These are phyloP conservation scores for Verticillium longisporum DNA, from an alignment of 2,329 filamentous ascomycete genomes.

Conservation along the genomic window DNA sequence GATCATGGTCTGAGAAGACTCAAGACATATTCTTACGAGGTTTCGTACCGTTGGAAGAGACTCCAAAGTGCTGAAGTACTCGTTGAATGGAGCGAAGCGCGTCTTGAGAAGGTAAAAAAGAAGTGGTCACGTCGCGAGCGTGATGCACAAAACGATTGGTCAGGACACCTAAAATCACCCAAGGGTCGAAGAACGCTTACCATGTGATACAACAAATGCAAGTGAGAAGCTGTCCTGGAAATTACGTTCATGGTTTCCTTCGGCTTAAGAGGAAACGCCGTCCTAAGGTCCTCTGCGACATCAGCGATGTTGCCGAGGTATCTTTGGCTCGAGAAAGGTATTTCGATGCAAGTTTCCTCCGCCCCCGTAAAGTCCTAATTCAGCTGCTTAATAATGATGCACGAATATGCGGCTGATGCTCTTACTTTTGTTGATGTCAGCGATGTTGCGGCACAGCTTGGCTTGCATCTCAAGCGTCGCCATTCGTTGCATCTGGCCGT, in stretches of 20 bases:
- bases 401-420: background rate
- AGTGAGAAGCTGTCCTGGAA: constrained; percentile 21
- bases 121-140: constrained; percentile 22
- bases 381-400: background rate
- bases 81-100: constrained; percentile 17
- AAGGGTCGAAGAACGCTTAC: constrained; percentile 6
- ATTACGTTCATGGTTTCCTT: constrained; percentile 24
- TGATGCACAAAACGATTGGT: constrained; percentile 17
- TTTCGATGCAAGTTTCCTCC: constrained; percentile 21
- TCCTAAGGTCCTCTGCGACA: constrained; percentile 20
- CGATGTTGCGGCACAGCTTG: constrained; percentile 20
- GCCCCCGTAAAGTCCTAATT: constrained; percentile 20
- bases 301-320: constrained; percentile 19
- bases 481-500: constrained; percentile 16
- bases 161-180: background rate
- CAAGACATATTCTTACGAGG: constrained; percentile 24
- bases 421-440: constrained; percentile 22
- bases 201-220: constrained; percentile 25
- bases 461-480: constrained; percentile 24
- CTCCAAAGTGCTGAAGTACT: constrained; percentile 22
- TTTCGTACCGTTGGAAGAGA: constrained; percentile 28
- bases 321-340: constrained; percentile 23
- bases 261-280: constrained; percentile 19
- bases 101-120: constrained; percentile 25
- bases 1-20: constrained; percentile 24